A percentile compares a stretch with the other conserved stretches of the same genome.
Evolutionary conservation across 495 filamentous ascomycete genomes (phyloP).

Genomic region (Sphaerosporella brunnea): DNA sequence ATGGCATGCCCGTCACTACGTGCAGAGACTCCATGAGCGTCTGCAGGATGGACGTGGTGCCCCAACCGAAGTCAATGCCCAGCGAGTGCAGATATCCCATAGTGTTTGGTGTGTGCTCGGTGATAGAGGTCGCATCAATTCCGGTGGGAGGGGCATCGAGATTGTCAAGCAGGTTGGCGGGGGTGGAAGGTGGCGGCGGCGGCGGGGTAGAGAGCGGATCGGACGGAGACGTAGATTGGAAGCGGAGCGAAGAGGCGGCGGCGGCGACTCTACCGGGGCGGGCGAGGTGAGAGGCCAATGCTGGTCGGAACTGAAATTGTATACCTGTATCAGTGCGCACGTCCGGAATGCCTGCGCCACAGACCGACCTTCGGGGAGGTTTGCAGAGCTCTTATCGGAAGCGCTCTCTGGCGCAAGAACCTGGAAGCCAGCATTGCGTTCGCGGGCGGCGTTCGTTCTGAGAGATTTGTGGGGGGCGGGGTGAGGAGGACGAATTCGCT

Average conservation of each 20-base stretch:
- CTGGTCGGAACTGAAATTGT: not conserved
- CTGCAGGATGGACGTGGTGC: constrained; percentile 51
- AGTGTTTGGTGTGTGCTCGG: constrained; percentile 30
- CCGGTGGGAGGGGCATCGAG: constrained; percentile 32
- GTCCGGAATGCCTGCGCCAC: not conserved
- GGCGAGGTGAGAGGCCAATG: not conserved
- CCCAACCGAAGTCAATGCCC: constrained; percentile 74
- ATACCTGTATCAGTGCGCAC: too few relatives aligned
- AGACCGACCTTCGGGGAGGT: not conserved
- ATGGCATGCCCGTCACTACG: constrained; percentile 51
- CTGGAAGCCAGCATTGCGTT: constrained; percentile 2
- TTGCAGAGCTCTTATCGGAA: constrained; percentile 2
- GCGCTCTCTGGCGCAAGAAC: not conserved
- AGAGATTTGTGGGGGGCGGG: too few relatives aligned
- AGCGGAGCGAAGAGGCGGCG: constrained; percentile 10
- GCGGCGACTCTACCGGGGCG: not conserved
- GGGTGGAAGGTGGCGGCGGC: constrained; percentile 9
- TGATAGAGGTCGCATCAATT: not conserved
- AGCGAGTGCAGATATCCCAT: constrained; percentile 70
- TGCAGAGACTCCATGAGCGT: constrained; percentile 66
- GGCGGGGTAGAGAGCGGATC: constrained; percentile 17
- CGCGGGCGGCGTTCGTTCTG: too few relatives aligned
- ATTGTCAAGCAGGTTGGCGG: not conserved
- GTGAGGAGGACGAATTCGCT: too few relatives aligned
- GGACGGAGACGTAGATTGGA: constrained; percentile 9